Conservation (phyloP, 2,329 filamentous ascomycete species). For the Aspergillus ochraceus region DNA sequence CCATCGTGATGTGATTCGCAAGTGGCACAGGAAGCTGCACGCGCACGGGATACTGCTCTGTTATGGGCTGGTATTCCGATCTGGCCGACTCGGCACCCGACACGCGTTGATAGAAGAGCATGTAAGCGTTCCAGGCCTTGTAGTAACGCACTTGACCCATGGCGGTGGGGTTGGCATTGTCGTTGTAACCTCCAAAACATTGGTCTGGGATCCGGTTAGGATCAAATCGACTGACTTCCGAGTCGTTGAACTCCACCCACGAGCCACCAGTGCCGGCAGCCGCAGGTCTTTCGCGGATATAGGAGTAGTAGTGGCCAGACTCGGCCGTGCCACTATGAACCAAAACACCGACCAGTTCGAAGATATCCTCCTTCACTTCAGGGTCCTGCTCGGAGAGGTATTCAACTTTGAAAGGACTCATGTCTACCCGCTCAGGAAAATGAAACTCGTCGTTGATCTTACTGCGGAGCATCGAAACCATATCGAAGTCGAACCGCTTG, state of each 20-base stretch:
- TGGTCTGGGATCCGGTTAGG: conserved; percentile 68
- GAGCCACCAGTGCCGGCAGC: conserved; percentile 45
- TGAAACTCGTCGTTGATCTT: conserved; percentile 97
- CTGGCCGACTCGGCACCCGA: conserved; percentile 62
- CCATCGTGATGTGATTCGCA: conserved; percentile 60
- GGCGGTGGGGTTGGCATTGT: conserved; percentile 50
- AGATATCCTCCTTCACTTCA: conserved; percentile 67
- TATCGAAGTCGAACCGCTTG: conserved; percentile 59
- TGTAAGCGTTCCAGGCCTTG: conserved; percentile 86
- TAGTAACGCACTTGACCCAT: conserved; percentile 52
- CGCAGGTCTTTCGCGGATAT: conserved; percentile 74
- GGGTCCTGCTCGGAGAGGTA: conserved; percentile 66
- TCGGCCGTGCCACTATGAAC: conserved; percentile 92
- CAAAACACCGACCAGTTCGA: conserved; percentile 91
- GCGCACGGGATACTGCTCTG: conserved; percentile 52
- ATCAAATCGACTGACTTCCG: conserved; percentile 76
- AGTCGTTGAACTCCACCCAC: conserved; percentile 96
- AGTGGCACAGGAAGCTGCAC: conserved; percentile 48
- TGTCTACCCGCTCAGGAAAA: conserved; percentile 80
- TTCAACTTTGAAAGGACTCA: conserved; percentile 87
- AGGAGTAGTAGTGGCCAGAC: conserved; percentile 96
- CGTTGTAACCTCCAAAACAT: conserved; percentile 76
- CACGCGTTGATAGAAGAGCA: conserved; percentile 92
- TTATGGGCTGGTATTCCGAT: conserved; percentile 44
- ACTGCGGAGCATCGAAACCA: conserved; percentile 69